phyloP scores from a whole-genome alignment of 495 filamentous ascomycete species.

The Aspergillus biplanus region DNA sequence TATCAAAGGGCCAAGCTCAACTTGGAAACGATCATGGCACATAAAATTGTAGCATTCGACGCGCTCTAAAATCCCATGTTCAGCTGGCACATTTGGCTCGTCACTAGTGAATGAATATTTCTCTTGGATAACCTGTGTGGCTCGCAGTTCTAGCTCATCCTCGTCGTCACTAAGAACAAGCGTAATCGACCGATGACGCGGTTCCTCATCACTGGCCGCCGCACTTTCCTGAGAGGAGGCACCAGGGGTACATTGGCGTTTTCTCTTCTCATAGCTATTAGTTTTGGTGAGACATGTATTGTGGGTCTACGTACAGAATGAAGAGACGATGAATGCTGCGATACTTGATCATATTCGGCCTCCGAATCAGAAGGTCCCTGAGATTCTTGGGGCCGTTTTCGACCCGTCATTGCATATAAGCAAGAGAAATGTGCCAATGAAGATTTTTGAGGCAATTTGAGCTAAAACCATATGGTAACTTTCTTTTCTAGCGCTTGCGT shows the following conservation, averaged over 20 bases:
- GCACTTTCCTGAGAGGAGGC: conserved; percentile 29
- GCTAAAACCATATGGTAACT: background rate
- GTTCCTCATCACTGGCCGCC: conserved; percentile 30
- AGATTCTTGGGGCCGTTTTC: conserved; percentile 52
- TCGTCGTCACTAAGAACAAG: conserved; percentile 47
- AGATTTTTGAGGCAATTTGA: background rate
- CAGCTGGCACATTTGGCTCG: conserved; percentile 73
- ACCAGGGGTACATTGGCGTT: conserved; percentile 40
- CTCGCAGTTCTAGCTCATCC: conserved; percentile 61
- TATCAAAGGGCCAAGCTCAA: conserved; percentile 86
- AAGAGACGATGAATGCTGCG: conserved; percentile 43
- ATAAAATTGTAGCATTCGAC: conserved; percentile 91
- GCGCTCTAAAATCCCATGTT: conserved; percentile 82
- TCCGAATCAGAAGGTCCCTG: conserved; percentile 54
- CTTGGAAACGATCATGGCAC: conserved; percentile 82
- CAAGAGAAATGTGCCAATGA: background rate
- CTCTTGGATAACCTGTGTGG: conserved; percentile 70
- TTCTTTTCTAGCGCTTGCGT: background rate
- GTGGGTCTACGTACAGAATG: conserved; percentile 29
- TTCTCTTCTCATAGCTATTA: conserved; percentile 36
- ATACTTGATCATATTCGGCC: conserved; percentile 48
- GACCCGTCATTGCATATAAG: conserved; percentile 40
- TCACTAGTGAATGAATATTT: conserved; percentile 55
- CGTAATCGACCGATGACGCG: conserved; percentile 33
- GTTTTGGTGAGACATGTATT: background rate